phyloP scores from a whole-genome alignment of 352 stramenopile species.

The Thalassiosira mediterranea region DNA sequence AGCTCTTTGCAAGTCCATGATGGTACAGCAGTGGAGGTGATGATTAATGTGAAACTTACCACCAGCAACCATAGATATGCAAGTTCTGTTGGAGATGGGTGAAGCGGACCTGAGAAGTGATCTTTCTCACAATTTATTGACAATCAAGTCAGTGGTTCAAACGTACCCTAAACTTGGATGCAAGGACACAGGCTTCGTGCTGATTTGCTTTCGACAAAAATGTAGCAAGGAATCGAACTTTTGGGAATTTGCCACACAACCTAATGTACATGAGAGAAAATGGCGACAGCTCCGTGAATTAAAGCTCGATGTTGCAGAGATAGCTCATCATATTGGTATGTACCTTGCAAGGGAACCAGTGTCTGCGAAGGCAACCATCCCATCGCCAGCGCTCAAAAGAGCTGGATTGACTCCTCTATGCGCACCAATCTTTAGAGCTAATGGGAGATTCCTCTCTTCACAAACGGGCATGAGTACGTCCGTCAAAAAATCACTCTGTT shows the following conservation, averaged over 20 bases:
- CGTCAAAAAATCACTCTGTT: conserved; percentile 85
- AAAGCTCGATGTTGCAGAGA: no score
- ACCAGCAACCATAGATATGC: conserved; percentile 94
- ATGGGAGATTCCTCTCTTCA: conserved; percentile 87
- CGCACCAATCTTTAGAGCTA: conserved; percentile 93
- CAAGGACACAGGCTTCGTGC: conserved; percentile 92
- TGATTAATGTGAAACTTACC: no score
- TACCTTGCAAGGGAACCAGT: conserved; percentile 86
- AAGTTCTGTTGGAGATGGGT: no score
- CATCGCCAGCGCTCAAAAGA: conserved; percentile 82
- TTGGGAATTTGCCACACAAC: conserved; percentile 88
- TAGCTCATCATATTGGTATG: no score
- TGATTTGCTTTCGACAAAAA: conserved; percentile 92
- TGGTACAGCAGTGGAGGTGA: no score
- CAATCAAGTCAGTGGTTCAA: no score
- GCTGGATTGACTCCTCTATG: conserved; percentile 89
- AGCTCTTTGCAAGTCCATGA: no score
- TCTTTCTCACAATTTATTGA: no score
- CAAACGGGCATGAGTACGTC: conserved; percentile 90
- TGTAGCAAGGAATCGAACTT: conserved; percentile 94
- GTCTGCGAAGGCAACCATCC: conserved; percentile 91
- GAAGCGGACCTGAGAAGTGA: no score
- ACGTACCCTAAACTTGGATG: conserved; percentile 95
- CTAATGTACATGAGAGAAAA: no score
- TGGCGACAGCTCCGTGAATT: no score